Percentiles rank a stretch among this genome's conserved stretches.
phyloP scores from a whole-genome alignment of 352 stramenopile species.

The Globisporangium abappressorium region DNA sequence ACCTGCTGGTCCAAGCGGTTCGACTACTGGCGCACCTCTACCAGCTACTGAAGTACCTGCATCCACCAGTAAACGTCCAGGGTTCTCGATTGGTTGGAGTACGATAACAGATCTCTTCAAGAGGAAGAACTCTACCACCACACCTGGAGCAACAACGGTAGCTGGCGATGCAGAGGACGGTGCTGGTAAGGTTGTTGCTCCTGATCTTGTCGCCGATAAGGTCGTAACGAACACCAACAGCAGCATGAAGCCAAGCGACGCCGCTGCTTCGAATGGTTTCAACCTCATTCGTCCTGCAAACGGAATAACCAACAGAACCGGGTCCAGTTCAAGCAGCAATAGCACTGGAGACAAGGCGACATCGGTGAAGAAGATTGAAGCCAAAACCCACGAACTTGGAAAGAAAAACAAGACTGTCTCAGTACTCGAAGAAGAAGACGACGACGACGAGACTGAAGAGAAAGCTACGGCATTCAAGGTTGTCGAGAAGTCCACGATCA shows the following conservation, averaged over 20 bases:
- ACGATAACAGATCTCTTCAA: neutral
- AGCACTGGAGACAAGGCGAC: neutral
- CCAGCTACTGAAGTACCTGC: neutral
- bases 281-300: slow-evolving; percentile 9
- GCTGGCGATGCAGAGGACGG: neutral
- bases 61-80: neutral
- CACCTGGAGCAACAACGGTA: slow-evolving; percentile 1
- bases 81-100: neutral
- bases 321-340: neutral
- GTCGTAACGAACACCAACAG: slow-evolving; percentile 2
- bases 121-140: slow-evolving; percentile 5
- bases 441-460: neutral
- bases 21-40: neutral
- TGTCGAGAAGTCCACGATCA: slow-evolving; percentile 13
- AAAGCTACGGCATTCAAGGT: slow-evolving; percentile 9
- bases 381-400: slow-evolving; percentile 4
- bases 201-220: slow-evolving; percentile 3
- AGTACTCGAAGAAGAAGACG: slow-evolving; percentile 3
- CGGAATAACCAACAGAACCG: neutral
- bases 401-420: slow-evolving; percentile 12
- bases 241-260: neutral
- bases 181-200: slow-evolving; percentile 7
- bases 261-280: slow-evolving; percentile 2
- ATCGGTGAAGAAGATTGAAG: neutral
- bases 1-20: neutral